Evolutionary conservation across 306 rosid genomes (phyloP), one percentile per base, ranked within the genome.

Genomic region (Glycyrrhiza uralensis): DNA sequence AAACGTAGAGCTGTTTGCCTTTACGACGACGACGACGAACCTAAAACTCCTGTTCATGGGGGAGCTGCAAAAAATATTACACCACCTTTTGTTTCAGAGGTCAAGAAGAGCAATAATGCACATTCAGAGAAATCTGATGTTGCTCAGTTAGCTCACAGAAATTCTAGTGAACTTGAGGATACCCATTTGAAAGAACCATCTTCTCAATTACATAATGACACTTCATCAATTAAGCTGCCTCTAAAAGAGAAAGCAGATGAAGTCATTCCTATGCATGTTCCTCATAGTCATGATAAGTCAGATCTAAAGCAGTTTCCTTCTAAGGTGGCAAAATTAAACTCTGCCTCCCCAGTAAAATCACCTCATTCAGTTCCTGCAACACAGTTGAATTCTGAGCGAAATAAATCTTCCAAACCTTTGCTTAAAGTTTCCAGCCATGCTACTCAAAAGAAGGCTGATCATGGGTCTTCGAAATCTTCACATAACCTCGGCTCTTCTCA

Each of bases 11-110:
- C 96, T 73, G 97, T 95, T 75, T 71, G 99, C 84, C 83, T 95
- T 45, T 82, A 58, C 65, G 90, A 85, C 0, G 90, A 89, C 9
- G 96, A 86, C 7, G 97, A 85, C 0, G 76, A 83, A 72, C 93
- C 96, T 14, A 95, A 89, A 82, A 95, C 99, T 76, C 99, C 96
- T 9, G 81, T 95, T 79, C 93, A 91, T 74, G 97, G 96, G 80
- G 98, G 96, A 58, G 85, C 88, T 77, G 82, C 87, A 22, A 80
- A 82, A 78, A 85, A 46, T 79, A 39, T 81, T 7, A 87, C 82
- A 75, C 80, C 88, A 2, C 75, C 90, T 75, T 30, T 74, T 76
- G 78, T 44, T 60, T 71, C 88, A 47, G 91, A 84, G 67, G 79
- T 72, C 74, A 68, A 32, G 74, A 95, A 81, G 84, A 71, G 69